Conservation (phyloP, 1,284 basidiomycete genomes). For the Peniophora sp. region DNA sequence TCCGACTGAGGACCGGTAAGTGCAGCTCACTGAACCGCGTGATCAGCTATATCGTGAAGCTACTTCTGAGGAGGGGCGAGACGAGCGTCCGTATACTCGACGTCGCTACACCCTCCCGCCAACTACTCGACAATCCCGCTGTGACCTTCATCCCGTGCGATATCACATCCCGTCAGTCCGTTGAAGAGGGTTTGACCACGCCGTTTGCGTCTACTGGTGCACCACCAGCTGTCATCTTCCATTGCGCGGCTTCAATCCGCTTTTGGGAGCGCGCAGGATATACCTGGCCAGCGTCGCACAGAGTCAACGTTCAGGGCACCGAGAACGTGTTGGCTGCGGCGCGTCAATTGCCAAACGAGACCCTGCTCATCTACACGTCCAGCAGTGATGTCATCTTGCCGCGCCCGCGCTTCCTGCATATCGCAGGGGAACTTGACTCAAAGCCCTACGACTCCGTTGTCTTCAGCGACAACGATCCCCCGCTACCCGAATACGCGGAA, state of each 20-base stretch:
- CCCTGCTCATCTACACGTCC: slow-evolving; percentile 24
- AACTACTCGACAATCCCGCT: slow-evolving; percentile 17
- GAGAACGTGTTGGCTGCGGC: slow-evolving; percentile 20
- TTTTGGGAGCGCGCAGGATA: slow-evolving; percentile 28
- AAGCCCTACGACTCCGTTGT: slow-evolving; percentile 8
- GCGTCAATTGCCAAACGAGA: slow-evolving; percentile 15
- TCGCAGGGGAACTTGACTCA: slow-evolving; percentile 16
- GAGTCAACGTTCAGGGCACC: slow-evolving; percentile 24
- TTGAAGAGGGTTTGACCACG: slow-evolving; percentile 16
- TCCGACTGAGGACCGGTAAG: neutral
- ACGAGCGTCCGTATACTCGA: slow-evolving; percentile 25
- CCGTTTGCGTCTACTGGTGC: slow-evolving; percentile 17
- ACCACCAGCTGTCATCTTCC: slow-evolving; percentile 23
- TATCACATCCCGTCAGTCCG: slow-evolving; percentile 21
- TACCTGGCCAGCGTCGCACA: slow-evolving; percentile 20
- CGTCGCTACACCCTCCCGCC: slow-evolving; percentile 17
- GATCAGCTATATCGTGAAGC: slow-evolving; percentile 22
- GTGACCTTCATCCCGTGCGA: slow-evolving; percentile 23
- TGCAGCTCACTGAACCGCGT: neutral
- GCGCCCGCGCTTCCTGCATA: slow-evolving; percentile 18
- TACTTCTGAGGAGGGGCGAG: slow-evolving; percentile 26
- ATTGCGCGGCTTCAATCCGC: slow-evolving; percentile 25
- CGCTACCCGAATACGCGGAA: slow-evolving; percentile 9
- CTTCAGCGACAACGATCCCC: slow-evolving; percentile 18
- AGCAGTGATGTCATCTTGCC: slow-evolving; percentile 19